phyloP scores from a whole-genome alignment of 1,284 basidiomycete genomes.

The Coniferiporia weirii region DNA sequence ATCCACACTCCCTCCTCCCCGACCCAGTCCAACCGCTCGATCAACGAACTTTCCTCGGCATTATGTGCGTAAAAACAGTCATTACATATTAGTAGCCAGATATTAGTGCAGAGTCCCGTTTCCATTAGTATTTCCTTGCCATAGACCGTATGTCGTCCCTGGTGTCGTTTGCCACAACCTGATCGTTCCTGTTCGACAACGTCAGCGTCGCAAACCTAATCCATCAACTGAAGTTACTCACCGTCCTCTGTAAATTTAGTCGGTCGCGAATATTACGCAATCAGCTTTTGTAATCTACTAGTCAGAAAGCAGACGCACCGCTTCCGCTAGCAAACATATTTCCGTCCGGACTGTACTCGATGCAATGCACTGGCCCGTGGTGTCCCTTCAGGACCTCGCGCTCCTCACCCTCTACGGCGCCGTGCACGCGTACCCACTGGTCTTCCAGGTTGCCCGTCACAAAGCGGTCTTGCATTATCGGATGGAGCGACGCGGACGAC shows the following conservation, averaged over 20 bases:
- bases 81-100: slow-evolving; percentile 16
- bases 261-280: neutral
- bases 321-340: slow-evolving; percentile 96
- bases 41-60: slow-evolving; percentile 18
- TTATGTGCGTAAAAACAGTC: slow-evolving; percentile 12
- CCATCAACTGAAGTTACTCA: slow-evolving; percentile 19
- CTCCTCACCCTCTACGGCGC: slow-evolving; percentile 79
- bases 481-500: slow-evolving; percentile 91
- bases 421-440: slow-evolving; percentile 96
- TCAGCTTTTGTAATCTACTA: neutral
- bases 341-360: slow-evolving; percentile 95
- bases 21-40: slow-evolving; percentile 17
- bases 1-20: neutral
- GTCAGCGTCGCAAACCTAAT: slow-evolving; percentile 1
- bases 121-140: slow-evolving; percentile 69
- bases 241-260: slow-evolving; percentile 37
- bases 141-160: slow-evolving; percentile 88
- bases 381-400: slow-evolving; percentile 93
- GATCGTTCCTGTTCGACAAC: slow-evolving; percentile 64
- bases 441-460: slow-evolving; percentile 88
- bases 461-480: slow-evolving; percentile 83
- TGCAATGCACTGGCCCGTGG: slow-evolving; percentile 94
- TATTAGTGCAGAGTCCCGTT: slow-evolving; percentile 22
- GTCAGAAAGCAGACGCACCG: slow-evolving; percentile 49
- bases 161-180: slow-evolving; percentile 95